Base-by-base conservation (phyloP, 331 rosid genomes). In the Acacia concinna region DNA sequence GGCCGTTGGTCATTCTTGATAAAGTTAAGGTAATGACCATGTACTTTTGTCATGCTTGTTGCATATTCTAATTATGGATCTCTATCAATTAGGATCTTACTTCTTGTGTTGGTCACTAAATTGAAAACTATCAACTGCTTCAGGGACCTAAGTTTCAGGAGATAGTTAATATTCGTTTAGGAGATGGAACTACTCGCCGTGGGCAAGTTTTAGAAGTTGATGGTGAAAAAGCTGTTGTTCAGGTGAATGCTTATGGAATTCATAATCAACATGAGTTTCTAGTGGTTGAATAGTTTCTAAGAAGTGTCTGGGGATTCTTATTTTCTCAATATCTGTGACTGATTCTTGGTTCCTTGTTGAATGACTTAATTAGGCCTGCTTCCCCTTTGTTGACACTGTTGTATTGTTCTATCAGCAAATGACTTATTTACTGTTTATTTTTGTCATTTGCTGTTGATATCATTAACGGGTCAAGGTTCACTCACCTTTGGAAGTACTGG, bases 151-250 rank as follows among this genome's bases (percentile, higher is more conserved):
- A 93, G 72, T 96, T 81, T 87, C 99, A 96, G 84, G 99, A 96
- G 91, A 96, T 96, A 82, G 99, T 96, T 86, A 96, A 96, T 68
- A 96, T 96, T 82, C 98, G 97, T 66, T 84, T 96, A 82, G 99
- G 99, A 68, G 99, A 96, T 80, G 99, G 99, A 85, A 79, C 89
- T 75, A 89, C 84, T 56, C 79, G 97, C 6, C 99, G 99, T 66
- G 99, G 99, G 35, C 99, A 96, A 86, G 99, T 96, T 79, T 90
- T 96, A 14, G 99, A 96, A 86, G 99, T 96, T 80, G 99, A 96
- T 82, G 99, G 99, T 8, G 97, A 96, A 85, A 96, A 87, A 85
- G 99, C 99, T 84, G 97, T 96, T 83, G 94, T 96, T 65, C 99
- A 96, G 99, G 99, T 96, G 77, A 81, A 64, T 67, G 70, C 69